A percentile compares a stretch with the other conserved stretches of the same genome.
Conservation (phyloP, 768 basidiomycete genomes). For the Leccinum obscurum region DNA sequence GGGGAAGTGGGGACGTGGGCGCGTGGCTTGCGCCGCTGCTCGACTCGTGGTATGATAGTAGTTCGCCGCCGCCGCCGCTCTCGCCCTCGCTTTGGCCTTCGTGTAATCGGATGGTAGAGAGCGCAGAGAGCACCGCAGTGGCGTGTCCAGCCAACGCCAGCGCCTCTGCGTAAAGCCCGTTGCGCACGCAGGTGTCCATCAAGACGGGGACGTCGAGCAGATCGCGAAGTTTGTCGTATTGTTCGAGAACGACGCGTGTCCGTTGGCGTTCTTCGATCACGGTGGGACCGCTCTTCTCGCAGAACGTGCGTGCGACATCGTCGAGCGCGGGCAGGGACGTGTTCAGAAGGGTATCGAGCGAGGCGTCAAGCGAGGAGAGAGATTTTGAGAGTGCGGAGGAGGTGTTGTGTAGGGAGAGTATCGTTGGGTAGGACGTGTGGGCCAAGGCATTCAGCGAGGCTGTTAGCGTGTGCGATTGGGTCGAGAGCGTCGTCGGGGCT, state of each 20-base stretch:
- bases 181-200: constrained; percentile 90
- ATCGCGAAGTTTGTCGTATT: constrained; percentile 91
- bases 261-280: constrained; percentile 75
- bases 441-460: constrained; percentile 89
- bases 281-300: constrained; percentile 60
- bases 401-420: constrained; percentile 82
- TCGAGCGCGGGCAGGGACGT: constrained; percentile 77
- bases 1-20: constrained; percentile 19
- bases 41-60: constrained; percentile 40
- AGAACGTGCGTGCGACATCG: constrained; percentile 67
- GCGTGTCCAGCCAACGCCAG: constrained; percentile 82
- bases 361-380: constrained; percentile 70
- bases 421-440: constrained; percentile 88
- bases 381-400: constrained; percentile 73
- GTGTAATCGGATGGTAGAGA: constrained; percentile 38
- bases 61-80: constrained; percentile 18
- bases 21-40: constrained; percentile 27
- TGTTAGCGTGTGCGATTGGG: constrained; percentile 84
- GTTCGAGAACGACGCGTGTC: constrained; percentile 85
- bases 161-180: constrained; percentile 91
- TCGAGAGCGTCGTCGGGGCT: constrained; percentile 75
- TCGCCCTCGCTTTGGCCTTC: not conserved
- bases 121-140: constrained; percentile 43
- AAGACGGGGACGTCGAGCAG: constrained; percentile 88
- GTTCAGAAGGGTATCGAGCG: constrained; percentile 67